Percentiles rank a stretch among this genome's conserved stretches.
phyloP scores from a whole-genome alignment of 176 grass and related monocot species.

The Zea luxurians region DNA sequence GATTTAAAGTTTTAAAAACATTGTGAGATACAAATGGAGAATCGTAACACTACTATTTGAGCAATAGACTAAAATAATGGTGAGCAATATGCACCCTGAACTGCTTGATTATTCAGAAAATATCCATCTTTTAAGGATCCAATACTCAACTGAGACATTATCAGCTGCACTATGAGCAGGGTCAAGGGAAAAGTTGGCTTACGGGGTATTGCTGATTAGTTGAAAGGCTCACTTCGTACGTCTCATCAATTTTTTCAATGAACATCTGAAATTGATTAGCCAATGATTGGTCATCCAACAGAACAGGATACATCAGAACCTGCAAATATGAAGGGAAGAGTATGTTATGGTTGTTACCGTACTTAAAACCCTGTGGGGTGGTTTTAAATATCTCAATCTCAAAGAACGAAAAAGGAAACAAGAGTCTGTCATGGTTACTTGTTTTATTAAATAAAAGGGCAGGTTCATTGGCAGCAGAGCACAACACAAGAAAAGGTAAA shows the following conservation, averaged over 20 bases:
- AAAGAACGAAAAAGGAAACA: not conserved
- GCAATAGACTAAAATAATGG: conserved; percentile 7
- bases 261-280: conserved; percentile 87
- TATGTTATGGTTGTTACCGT: conserved; percentile 20
- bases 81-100: conserved; percentile 2
- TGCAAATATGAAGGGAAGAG: conserved; percentile 34
- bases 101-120: conserved; percentile 8
- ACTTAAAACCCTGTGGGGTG: conserved; percentile 20
- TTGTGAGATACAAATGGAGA: conserved; percentile 36
- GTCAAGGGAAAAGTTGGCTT: conserved; percentile 38
- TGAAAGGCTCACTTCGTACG: conserved; percentile 79
- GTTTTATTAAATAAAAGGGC: conserved; percentile 14
- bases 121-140: conserved; percentile 17
- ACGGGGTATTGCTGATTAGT: conserved; percentile 92
- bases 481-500: conserved; percentile 2
- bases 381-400: conserved; percentile 10
- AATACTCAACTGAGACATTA: conserved; percentile 22
- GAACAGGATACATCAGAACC: conserved; percentile 81
- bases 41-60: conserved; percentile 1
- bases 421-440: not conserved
- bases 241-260: conserved; percentile 85
- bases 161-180: conserved; percentile 15
- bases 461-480: conserved; percentile 21
- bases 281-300: conserved; percentile 76
- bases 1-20: conserved; percentile 27